These are phyloP conservation scores for Colletotrichum tofieldiae DNA, from an alignment of 2,329 filamentous ascomycete species.

Conservation along the genomic window DNA sequence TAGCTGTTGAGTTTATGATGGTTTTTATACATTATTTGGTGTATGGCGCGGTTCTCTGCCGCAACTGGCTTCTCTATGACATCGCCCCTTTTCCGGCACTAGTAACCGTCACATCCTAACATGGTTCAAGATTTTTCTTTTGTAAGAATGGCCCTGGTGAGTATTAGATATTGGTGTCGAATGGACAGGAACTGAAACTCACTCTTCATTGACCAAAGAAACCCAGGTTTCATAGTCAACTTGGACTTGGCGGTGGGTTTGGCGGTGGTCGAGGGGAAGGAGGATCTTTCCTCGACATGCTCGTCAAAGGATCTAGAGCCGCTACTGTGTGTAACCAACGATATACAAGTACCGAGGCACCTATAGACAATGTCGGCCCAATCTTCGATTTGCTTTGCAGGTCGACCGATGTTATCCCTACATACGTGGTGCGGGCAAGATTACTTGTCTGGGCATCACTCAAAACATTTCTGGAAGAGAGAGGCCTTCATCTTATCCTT, in stretches of 20 bases:
- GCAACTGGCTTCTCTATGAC: background rate
- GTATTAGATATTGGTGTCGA: background rate
- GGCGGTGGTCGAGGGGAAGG: constrained; percentile 55
- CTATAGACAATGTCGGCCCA: background rate
- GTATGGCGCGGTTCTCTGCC: background rate
- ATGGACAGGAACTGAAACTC: background rate
- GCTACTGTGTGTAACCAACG: background rate
- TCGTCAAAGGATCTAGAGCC: background rate
- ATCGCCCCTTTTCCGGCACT: background rate
- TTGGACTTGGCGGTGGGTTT: constrained; percentile 56
- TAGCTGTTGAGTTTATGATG: constrained; percentile 42
- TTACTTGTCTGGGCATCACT: background rate
- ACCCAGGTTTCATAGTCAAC: background rate
- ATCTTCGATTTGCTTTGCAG: background rate
- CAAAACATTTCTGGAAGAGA: too few relatives aligned
- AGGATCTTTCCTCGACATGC: constrained; percentile 55
- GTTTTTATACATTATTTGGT: background rate
- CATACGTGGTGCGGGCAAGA: background rate
- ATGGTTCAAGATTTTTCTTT: background rate
- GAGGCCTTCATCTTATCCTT: background rate
- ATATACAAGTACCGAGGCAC: too few relatives aligned
- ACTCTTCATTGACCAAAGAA: background rate
- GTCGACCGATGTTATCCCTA: background rate
- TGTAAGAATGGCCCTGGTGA: background rate
- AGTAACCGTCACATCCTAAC: too few relatives aligned